phyloP scores from a whole-genome alignment of 768 basidiomycete genomes.

The Coprinopsis marcescibilis region DNA sequence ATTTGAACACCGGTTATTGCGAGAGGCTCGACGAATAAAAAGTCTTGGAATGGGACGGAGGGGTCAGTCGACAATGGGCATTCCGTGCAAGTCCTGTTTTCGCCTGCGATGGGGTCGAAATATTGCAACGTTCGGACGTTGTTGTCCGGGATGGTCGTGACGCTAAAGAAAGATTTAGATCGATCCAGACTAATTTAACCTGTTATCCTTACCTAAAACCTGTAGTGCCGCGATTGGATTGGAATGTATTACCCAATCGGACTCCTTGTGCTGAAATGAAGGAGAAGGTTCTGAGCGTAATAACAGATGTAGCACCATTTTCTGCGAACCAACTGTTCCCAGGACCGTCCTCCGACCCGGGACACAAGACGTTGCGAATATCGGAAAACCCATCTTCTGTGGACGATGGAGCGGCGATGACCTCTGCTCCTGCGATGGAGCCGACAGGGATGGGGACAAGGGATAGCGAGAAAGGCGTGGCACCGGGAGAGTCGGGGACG shows the following conservation, averaged over 20 bases:
- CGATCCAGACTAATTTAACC: too few relatives aligned
- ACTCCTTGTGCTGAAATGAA: slow-evolving; percentile 73
- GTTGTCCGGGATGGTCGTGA: slow-evolving; percentile 89
- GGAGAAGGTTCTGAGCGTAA: slow-evolving; percentile 73
- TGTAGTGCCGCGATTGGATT: slow-evolving; percentile 75
- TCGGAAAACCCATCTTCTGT: slow-evolving; percentile 53
- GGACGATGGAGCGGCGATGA: slow-evolving; percentile 57
- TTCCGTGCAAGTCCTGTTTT: slow-evolving; percentile 71
- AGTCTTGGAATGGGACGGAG: slow-evolving; percentile 85
- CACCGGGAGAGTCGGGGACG: slow-evolving; percentile 74
- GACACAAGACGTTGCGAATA: slow-evolving; percentile 75
- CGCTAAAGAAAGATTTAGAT: too few relatives aligned
- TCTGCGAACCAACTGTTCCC: slow-evolving; percentile 82
- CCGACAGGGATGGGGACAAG: slow-evolving; percentile 75
- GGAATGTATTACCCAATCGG: slow-evolving; percentile 89
- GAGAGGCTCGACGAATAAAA: slow-evolving; percentile 61
- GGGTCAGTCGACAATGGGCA: slow-evolving; percentile 82
- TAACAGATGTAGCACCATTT: slow-evolving; percentile 61
- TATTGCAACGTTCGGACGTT: slow-evolving; percentile 70
- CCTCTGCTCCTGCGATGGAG: slow-evolving; percentile 34
- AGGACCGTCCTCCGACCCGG: slow-evolving; percentile 72
- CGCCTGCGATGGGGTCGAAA: slow-evolving; percentile 66
- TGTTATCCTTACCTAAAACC: slow-evolving; percentile 85
- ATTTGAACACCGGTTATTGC: slow-evolving; percentile 89
- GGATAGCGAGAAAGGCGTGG: slow-evolving; percentile 84